Evolutionary conservation across 306 rosid species (phyloP).

Genomic region (Glycyrrhiza uralensis): DNA sequence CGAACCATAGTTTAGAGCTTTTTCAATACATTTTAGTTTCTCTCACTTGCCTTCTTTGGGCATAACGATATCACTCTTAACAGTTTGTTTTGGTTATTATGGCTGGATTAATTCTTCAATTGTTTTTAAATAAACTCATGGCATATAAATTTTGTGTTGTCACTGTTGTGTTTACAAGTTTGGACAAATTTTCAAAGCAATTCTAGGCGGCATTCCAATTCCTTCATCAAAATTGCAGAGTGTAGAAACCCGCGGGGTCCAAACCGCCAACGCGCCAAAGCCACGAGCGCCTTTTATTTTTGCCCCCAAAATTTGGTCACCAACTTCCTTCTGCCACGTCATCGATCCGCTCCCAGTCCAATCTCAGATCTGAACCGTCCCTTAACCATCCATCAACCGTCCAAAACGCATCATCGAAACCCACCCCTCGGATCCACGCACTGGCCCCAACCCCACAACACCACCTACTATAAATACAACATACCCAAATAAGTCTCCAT

Average conservation of each 20-base stretch:
- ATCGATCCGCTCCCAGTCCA: slow-evolving; percentile 29
- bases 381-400: slow-evolving; percentile 11
- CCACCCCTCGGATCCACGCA: slow-evolving; percentile 11
- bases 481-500: not conserved
- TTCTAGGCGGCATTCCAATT: not conserved
- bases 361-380: slow-evolving; percentile 16
- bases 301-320: not conserved
- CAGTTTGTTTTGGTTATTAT: no score
- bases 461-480: slow-evolving; percentile 22
- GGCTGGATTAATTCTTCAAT: no score
- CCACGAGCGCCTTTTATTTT: not conserved
- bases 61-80: no score
- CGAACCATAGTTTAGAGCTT: no score
- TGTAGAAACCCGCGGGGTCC: not conserved
- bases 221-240: no score
- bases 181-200: not conserved
- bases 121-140: no score
- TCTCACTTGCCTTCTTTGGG: no score
- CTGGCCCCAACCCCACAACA: not conserved
- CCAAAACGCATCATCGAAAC: not conserved
- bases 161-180: no score
- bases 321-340: slow-evolving; percentile 32
- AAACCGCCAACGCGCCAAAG: not conserved
- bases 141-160: no score
- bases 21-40: no score